Evolutionary conservation across 139 green algal species (phyloP).

Genomic region (Coelastrella sp.): DNA sequence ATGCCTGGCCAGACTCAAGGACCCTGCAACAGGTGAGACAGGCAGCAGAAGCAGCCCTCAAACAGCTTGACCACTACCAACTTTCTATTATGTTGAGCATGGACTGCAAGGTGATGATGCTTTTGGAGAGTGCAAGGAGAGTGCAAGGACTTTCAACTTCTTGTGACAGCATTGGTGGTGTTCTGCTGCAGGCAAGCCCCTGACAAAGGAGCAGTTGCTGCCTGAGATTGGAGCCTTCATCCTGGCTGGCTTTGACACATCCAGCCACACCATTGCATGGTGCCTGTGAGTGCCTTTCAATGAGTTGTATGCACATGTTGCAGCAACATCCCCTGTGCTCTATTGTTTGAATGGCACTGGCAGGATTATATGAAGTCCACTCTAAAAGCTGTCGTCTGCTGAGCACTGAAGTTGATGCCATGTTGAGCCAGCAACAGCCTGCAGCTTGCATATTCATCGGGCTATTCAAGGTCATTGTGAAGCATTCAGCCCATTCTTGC

Average conservation of each 20-base stretch:
- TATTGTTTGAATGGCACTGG: not conserved
- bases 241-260: slow-evolving; percentile 68
- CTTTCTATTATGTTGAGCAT: too few species aligned
- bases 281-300: slow-evolving; percentile 28
- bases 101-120: too few species aligned
- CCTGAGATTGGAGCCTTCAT: slow-evolving; percentile 69
- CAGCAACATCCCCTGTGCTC: not conserved
- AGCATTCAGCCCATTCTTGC: too few species aligned
- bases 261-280: slow-evolving; percentile 63
- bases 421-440: too few species aligned
- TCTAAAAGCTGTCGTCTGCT: not conserved
- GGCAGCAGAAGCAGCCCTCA: too few species aligned
- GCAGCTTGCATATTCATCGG: not conserved
- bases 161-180: not conserved
- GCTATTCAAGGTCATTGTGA: too few species aligned
- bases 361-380: not conserved
- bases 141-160: not conserved
- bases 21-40: slow-evolving; percentile 49
- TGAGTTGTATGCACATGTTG: not conserved
- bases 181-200: slow-evolving; percentile 36
- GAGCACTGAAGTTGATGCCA: too few species aligned
- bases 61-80: too few species aligned
- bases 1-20: slow-evolving; percentile 55
- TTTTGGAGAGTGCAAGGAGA: not conserved
- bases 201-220: slow-evolving; percentile 49